Base-by-base conservation (phyloP, 345 rosid species). In the Gossypium thurberi region DNA sequence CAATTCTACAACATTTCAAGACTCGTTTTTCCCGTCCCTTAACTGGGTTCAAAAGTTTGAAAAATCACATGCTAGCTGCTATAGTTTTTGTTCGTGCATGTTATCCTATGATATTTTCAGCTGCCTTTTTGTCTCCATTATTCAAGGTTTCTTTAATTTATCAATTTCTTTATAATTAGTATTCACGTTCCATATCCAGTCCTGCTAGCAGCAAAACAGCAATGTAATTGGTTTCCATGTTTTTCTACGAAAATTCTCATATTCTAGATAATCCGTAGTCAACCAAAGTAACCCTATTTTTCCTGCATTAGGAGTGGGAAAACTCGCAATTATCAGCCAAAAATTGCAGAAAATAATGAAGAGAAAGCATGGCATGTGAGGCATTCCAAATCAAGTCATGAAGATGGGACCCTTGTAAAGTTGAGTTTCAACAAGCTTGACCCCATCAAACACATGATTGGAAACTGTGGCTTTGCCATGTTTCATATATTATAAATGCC, bases 381-480 rank as follows among this genome's bases (percentile, higher is more conserved):
- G 47, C 47, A 53, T 53, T 18, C 44, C 15, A 28, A 25, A 46
- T 47, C 47, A 50, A 59, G 56, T 58, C 56, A 59, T 44, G 44
- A 61, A 72, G 18, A 72, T 18, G 75, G 42, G 58, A 59, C 59
- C 53, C 46, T 10, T 14, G 12, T 7, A 8, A 18, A 46, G 21
- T 9, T 17, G 10, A 37, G 51, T 52, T 72, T 72, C 66, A 44
- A 72, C 56, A n/a, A 25, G 50, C 50, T 33, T n/a, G 44, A 40
- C 47, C 47, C 47, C 47, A 44, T 44, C 47, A 55, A 55, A 55
- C 59, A 55, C 59, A 55, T 55, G 59, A 20, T 28, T 26, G 43
- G 56, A 53, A 60, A 58, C 64, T 72, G 4, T 26, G 74, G 65
- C 50, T 26, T 50, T 69, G 57, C 14, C 72, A 25, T 55, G 64